A percentile compares a stretch with the other conserved stretches of the same genome.
Conservation (phyloP, 2,329 filamentous ascomycete species). For the Fusarium neocosmosporiellum region DNA sequence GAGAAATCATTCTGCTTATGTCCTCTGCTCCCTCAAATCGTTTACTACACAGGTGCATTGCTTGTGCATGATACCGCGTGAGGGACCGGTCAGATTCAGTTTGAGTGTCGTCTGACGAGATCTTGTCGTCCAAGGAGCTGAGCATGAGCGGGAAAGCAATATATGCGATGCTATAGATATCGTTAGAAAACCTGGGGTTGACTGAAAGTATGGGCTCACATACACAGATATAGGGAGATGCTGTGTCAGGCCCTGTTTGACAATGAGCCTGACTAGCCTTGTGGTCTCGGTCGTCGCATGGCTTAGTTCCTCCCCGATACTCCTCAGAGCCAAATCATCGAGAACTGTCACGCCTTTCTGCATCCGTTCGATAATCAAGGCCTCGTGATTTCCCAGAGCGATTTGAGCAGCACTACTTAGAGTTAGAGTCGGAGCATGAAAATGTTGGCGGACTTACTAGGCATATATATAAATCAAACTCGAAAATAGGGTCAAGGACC, state of each 20-base stretch:
- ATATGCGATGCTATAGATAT: neutral
- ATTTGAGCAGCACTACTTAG: slow-evolving; percentile 20
- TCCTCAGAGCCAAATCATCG: slow-evolving; percentile 6
- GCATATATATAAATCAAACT: slow-evolving; percentile 29
- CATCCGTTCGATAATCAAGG: slow-evolving; percentile 29
- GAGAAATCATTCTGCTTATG: slow-evolving; percentile 11
- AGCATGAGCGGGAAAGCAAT: slow-evolving; percentile 14
- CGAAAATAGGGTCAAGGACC: slow-evolving; percentile 16
- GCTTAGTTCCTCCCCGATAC: slow-evolving; percentile 14
- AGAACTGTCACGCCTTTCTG: slow-evolving; percentile 25
- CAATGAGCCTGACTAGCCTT: slow-evolving; percentile 5
- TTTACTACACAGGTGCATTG: slow-evolving; percentile 10
- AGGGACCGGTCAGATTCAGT: neutral
- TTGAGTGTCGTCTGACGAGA: neutral
- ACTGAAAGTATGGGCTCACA: neutral
- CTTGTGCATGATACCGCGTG: slow-evolving; percentile 5
- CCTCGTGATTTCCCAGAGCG: slow-evolving; percentile 12
- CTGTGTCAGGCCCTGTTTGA: slow-evolving; percentile 5
- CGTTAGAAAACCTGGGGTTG: neutral
- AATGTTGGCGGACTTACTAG: neutral
- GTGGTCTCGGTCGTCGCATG: slow-evolving; percentile 5
- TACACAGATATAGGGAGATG: slow-evolving; percentile 15
- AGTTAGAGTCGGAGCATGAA: accelerated
- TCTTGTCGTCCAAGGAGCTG: slow-evolving; percentile 9
- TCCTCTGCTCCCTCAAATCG: slow-evolving; percentile 14